phyloP scores from a whole-genome alignment of 2,329 filamentous ascomycete genomes.

The Xylariaceae sp. region DNA sequence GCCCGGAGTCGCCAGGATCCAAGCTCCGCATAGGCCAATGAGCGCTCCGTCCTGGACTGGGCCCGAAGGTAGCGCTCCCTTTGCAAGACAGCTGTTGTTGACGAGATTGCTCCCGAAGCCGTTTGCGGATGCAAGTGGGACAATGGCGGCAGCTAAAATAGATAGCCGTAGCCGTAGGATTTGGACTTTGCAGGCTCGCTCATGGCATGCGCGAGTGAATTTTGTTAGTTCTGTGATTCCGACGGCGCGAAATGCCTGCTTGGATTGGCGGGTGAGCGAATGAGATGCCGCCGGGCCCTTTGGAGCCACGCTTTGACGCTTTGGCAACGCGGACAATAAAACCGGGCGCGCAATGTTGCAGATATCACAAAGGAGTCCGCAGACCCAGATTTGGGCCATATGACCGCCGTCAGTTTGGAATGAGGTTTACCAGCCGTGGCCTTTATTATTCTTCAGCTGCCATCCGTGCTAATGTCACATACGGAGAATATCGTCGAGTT shows the following conservation, averaged over 20 bases:
- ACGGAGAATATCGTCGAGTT: too few species aligned
- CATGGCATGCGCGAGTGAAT: neutral
- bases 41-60: constrained; percentile 13
- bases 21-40: constrained; percentile 1
- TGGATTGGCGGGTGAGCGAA: neutral
- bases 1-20: constrained; percentile 9
- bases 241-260: neutral
- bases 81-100: neutral
- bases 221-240: neutral
- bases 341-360: neutral
- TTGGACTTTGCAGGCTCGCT: neutral
- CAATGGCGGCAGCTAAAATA: neutral
- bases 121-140: constrained; percentile 3
- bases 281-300: neutral
- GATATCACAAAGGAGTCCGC: constrained; percentile 7
- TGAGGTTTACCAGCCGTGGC: neutral
- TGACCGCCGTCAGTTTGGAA: neutral
- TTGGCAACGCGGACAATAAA: neutral
- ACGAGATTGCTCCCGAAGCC: neutral
- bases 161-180: too few species aligned
- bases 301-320: neutral
- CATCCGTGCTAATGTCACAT: too few species aligned
- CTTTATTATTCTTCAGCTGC: too few species aligned
- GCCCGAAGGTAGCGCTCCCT: constrained; percentile 5
- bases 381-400: neutral